Base-by-base conservation (phyloP, 768 basidiomycete genomes). In the Chiua virens region DNA sequence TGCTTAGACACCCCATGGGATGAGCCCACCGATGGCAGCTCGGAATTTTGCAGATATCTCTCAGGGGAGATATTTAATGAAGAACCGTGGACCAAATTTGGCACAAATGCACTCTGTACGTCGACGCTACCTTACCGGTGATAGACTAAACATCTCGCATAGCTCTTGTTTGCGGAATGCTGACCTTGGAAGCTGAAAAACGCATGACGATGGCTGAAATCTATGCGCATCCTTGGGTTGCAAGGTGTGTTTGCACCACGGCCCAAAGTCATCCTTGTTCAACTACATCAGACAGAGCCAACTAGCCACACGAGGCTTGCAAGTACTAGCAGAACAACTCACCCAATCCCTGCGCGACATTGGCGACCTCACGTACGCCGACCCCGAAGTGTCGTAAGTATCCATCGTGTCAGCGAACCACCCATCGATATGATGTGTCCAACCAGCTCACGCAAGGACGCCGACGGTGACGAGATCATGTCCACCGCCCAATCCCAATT, bases 1-100 rank as follows among this genome's bases (percentile, higher is more conserved):
- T 47, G 6, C 22, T 32, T 47, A 98, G 95, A 97, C 62, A 98
- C 97, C 0, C 97, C 97, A 3, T 98, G 97, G 97, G 97, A 98
- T 62, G 88, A 95, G 63, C 92, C 97, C 3, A 92, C 93, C 0
- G 59, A 66, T 1, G 73, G 75, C n/a, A 89, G 88, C 52, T 80
- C 82, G 2, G 97, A 98, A 67, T 99, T 81, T 60, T 65, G 70
- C n/a, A 79, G 80, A 9, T 99, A 89, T 65, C 62, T 87, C 2
- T 77, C 78, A 0, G 92, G 92, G 5, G 73, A 85, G 43, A 81
- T 95, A 49, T 85, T 91, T 57, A 66, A 78, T 5, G 81, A 90
- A 50, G 73, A 73, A 2, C 96, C 96, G 0, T 99, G 96, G 96
- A 80, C 74, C 45, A 73, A 82, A 9, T 79, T 98, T 42, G 70